These are phyloP conservation scores for Millerozyma acaciae DNA, from an alignment of 805 yeast genomes.

Conservation along the genomic window DNA sequence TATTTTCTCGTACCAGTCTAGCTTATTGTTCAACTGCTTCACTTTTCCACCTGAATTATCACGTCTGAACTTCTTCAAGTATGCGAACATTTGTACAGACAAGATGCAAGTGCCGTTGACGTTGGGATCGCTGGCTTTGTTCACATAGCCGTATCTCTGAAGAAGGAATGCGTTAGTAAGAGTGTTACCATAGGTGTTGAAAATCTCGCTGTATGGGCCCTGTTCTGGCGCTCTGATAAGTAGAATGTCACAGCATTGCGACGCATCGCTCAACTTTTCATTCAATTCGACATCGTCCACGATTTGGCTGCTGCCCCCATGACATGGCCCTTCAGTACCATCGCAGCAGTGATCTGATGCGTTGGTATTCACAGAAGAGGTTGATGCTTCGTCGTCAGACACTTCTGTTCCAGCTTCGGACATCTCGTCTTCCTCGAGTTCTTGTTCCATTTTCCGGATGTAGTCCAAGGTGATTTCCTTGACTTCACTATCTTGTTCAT, in stretches of 20 bases:
- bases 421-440: conserved; percentile 9
- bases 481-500: conserved; percentile 12
- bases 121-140: conserved; percentile 44
- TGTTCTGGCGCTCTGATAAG: conserved; percentile 39
- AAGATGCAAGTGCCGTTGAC: conserved; percentile 54
- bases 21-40: conserved; percentile 30
- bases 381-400: conserved; percentile 15
- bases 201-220: conserved; percentile 53
- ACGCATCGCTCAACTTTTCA: conserved; percentile 28
- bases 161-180: conserved; percentile 61
- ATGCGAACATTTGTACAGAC: conserved; percentile 44
- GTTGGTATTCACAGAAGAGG: too few species aligned
- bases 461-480: conserved; percentile 15
- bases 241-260: conserved; percentile 68
- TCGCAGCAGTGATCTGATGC: too few species aligned
- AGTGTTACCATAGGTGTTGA: conserved; percentile 77
- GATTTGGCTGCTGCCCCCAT: too few species aligned
- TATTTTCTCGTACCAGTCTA: conserved; percentile 47
- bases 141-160: conserved; percentile 76
- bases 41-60: conserved; percentile 22
- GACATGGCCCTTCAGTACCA: too few species aligned
- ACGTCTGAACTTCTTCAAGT: conserved; percentile 21
- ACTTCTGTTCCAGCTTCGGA: conserved; percentile 13
- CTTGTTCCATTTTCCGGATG: conserved; percentile 20
- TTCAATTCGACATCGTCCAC: too few species aligned